Evolutionary conservation across 495 filamentous ascomycete species (phyloP).

Genomic region (Aspergillus sclerotiicarbonarius): DNA sequence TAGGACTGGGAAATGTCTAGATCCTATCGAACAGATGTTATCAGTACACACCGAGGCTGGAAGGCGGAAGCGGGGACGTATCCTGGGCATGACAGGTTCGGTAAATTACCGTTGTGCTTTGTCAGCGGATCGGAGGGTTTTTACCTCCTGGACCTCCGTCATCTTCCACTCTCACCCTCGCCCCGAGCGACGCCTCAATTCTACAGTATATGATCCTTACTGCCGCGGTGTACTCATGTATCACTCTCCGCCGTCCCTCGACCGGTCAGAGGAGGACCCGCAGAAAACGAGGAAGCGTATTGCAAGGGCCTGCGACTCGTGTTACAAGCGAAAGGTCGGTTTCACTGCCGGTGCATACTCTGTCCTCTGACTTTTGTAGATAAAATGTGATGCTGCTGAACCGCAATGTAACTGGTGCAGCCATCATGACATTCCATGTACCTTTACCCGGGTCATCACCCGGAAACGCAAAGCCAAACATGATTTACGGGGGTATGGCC

Average conservation of each 20-base stretch:
- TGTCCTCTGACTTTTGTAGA: conserved; percentile 28
- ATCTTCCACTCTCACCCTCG: neutral
- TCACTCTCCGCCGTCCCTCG: conserved; percentile 21
- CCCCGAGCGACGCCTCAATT: neutral
- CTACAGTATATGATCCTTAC: neutral
- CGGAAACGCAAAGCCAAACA: conserved; percentile 32
- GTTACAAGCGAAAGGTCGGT: conserved; percentile 48
- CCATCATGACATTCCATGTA: conserved; percentile 50
- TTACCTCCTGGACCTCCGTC: neutral
- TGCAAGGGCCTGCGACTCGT: conserved; percentile 49
- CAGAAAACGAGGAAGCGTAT: conserved; percentile 27
- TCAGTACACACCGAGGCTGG: too few relatives aligned
- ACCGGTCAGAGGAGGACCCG: conserved; percentile 20
- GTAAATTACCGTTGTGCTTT: neutral
- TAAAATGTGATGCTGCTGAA: conserved; percentile 48
- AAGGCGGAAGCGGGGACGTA: too few relatives aligned
- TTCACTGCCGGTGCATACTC: neutral
- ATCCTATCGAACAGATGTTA: too few relatives aligned
- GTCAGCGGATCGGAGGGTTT: neutral
- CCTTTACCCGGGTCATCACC: conserved; percentile 40
- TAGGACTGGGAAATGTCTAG: too few relatives aligned
- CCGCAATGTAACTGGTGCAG: conserved; percentile 53
- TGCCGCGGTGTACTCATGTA: conserved; percentile 12
- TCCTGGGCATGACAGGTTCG: too few relatives aligned
- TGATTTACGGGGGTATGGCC: conserved; percentile 24